Evolutionary conservation across 1,284 basidiomycete species (phyloP).

Genomic region (Acaromyces ingoldii): DNA sequence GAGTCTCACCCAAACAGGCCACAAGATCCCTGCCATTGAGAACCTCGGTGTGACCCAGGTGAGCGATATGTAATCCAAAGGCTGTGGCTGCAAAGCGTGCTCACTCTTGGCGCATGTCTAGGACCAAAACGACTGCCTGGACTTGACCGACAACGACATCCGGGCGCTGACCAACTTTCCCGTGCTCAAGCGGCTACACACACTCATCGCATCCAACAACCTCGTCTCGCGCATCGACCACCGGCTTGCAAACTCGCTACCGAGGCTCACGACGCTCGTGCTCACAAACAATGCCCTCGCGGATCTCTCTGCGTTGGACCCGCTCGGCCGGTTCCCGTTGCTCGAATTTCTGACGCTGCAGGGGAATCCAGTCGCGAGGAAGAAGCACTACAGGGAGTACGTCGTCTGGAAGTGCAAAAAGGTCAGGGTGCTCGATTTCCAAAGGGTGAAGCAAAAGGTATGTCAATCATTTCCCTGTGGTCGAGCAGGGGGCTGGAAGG

Average conservation of each 20-base stretch:
- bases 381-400: constrained; percentile 96
- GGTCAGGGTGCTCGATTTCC: constrained; percentile 91
- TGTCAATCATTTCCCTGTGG: no score
- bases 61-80: constrained; percentile 44
- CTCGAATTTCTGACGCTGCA: constrained; percentile 77
- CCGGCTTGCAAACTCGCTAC: constrained; percentile 73
- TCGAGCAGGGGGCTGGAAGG: neutral
- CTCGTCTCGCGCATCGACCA: constrained; percentile 75
- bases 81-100: neutral
- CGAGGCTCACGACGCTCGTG: constrained; percentile 69
- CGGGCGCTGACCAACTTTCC: constrained; percentile 79
- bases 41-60: constrained; percentile 95
- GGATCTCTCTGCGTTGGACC: constrained; percentile 76
- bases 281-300: constrained; percentile 55
- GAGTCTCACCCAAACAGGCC: no score
- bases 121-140: constrained; percentile 90
- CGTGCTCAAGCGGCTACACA: constrained; percentile 70
- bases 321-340: constrained; percentile 70
- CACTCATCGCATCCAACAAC: constrained; percentile 80
- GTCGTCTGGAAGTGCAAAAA: constrained; percentile 56
- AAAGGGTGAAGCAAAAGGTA: constrained; percentile 91
- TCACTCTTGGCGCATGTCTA: constrained; percentile 42
- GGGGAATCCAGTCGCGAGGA: constrained; percentile 86
- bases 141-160: constrained; percentile 94
- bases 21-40: constrained; percentile 97